Evolutionary conservation across 2,329 filamentous ascomycete genomes (phyloP), one percentile per base, ranked within the genome.

Genomic region (Cladosporium sp.): DNA sequence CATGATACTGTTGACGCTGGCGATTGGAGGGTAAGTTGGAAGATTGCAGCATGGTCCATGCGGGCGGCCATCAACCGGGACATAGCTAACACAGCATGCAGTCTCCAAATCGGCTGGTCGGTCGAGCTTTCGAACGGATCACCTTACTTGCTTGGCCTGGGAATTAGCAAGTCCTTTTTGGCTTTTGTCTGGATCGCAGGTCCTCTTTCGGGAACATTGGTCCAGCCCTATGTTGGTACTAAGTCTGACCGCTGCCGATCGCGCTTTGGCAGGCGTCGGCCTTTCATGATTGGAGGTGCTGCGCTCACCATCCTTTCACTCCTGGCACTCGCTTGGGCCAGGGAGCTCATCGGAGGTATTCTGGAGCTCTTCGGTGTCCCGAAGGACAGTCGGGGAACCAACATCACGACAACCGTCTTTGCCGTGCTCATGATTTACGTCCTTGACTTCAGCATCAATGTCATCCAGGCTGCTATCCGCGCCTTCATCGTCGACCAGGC

Each of bases 111-210:
- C 61, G 90, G 92, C 28, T 97, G 92, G 92, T 91, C 91, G 1
- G 90, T 95, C 40, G 92, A 97, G 70, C 77, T 95, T 40, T 95
- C 90, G 50, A 92, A 95, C 74, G 91, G 91, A 61, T 95, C 92
- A 49, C 77, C 77, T 43, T 79, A 77, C 59, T 67, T 80, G 1
- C 67, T 79, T 7, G 76, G 75, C 16, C 71, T 80, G 19, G 77
- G 77, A 31, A 67, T 80, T 32, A 75, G 72, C 58, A 78, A 78
- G 56, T 76, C 75, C 8, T 64, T 79, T 49, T 69, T 77, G 18
- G 73, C 77, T 11, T 66, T 79, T 4, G 74, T 79, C 33, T 80
- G 77, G 77, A 77, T 80, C 18, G 77, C 77, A n/a, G 77, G 77
- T 11, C 77, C 77, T 11, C 67, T 80, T 2, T 78, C 75, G 16